Conservation (phyloP, 257 asterid species). For the Primulina huaijiensis region DNA sequence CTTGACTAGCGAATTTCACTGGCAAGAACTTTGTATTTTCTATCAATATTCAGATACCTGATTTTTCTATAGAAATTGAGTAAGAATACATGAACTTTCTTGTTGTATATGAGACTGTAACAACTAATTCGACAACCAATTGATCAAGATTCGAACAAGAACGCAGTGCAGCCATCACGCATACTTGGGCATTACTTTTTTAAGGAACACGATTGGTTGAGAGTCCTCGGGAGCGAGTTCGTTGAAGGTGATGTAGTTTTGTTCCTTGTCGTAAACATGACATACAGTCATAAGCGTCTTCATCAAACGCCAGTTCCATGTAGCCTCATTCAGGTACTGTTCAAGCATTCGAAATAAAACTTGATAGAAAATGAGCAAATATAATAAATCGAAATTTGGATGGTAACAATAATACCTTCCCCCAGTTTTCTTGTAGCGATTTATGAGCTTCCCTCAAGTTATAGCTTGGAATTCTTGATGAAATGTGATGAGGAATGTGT, state of each 20-base stretch:
- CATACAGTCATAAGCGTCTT: constrained; percentile 85
- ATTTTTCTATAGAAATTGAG: too few relatives aligned
- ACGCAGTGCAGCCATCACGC: constrained; percentile 39
- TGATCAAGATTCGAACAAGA: neutral
- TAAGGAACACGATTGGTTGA: constrained; percentile 73
- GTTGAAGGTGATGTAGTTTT: constrained; percentile 66
- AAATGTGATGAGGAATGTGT: constrained; percentile 93
- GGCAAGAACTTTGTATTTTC: neutral
- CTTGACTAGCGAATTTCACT: neutral
- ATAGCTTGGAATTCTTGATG: constrained; percentile 91
- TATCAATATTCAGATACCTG: neutral
- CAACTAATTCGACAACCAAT: constrained; percentile 13
- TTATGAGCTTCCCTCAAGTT: constrained; percentile 81
- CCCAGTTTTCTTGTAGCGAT: constrained; percentile 88
- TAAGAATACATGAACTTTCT: neutral
- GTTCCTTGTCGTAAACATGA: constrained; percentile 70
- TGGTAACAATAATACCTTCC: constrained; percentile 51
- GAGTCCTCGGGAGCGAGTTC: constrained; percentile 76
- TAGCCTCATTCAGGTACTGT: constrained; percentile 89
- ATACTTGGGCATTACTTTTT: constrained; percentile 82
- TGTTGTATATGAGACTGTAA: neutral
- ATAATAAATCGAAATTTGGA: neutral
- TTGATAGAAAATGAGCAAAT: neutral
- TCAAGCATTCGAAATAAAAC: constrained; percentile 11
- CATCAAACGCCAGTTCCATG: constrained; percentile 99